Evolutionary conservation across 805 yeast species (phyloP), one percentile per base, ranked within the genome.

Genomic region (Torulaspora gathmanii): DNA sequence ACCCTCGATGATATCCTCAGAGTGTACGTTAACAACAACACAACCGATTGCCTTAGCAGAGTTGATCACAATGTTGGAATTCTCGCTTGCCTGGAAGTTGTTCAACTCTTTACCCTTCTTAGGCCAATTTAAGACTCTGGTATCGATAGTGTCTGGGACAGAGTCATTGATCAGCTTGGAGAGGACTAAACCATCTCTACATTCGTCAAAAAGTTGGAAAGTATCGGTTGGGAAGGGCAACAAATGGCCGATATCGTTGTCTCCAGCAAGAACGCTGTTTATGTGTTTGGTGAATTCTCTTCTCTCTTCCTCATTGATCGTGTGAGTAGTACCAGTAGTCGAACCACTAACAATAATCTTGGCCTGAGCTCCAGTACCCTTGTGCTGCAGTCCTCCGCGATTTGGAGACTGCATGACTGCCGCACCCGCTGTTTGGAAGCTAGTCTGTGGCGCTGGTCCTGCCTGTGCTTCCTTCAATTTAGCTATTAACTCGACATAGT

Each of bases 31-130:
- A 41, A 93, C 98, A 40, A 93, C 98, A 46, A 93, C 86, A 75
- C 97, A 91, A 16, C 99, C 99, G 69, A 93, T 93, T 42, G 98
- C 99, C 71, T 93, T 93, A 25, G 99, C 99, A 2, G 99, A 93
- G 68, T 93, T 93, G 69, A 93, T 87, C 30, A 93, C 98, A 54
- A 93, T 90, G 70, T 93, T 93, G 43, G 98, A 96, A 69, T 93
- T 93, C 71, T 93, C 99, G 54, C 86, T 79, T 82, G 95, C 91
- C 53, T 90, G 93, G 75, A 93, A 93, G 63, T 88, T 87, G 73
- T 93, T 93, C 64, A 93, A 77, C 13, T 77, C 69, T 69, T 87
- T 90, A 48, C 84, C 85, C 55, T 77, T 76, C 65, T 83, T 85
- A 20, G 98, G 95, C 65, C 82, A 72, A 68, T 93, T 93, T 63